These are phyloP conservation scores for Shiraia bambusicola DNA, from an alignment of 2,329 filamentous ascomycete genomes.

Conservation along the genomic window DNA sequence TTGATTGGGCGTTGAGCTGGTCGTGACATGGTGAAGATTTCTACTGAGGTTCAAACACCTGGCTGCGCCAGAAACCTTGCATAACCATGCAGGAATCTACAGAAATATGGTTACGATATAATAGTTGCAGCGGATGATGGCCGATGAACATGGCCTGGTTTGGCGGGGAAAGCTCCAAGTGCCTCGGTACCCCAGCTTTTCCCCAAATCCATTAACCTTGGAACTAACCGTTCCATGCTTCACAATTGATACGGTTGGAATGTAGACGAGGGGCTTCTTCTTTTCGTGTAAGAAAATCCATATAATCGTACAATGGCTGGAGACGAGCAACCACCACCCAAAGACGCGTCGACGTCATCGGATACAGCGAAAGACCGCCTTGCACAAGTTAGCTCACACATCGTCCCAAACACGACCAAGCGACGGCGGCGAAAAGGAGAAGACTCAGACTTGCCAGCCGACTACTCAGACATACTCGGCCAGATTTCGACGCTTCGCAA, in stretches of 20 bases:
- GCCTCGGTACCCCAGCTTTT: conserved; percentile 33
- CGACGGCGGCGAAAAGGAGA: conserved; percentile 39
- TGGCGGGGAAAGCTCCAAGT: conserved; percentile 23
- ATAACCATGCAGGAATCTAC: no score
- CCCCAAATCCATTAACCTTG: no score
- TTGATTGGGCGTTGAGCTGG: conserved; percentile 45
- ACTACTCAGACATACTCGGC: conserved; percentile 63
- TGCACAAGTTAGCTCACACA: conserved; percentile 51
- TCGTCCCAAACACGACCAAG: conserved; percentile 42
- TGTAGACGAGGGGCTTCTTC: conserved; percentile 25
- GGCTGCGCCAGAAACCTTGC: no score
- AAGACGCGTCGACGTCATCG: conserved; percentile 23
- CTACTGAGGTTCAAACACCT: no score
- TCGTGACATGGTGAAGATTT: conserved; percentile 24
- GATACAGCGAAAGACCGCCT: conserved; percentile 47
- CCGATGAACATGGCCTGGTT: conserved; percentile 12
- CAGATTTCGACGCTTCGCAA: conserved; percentile 56
- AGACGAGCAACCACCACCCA: conserved; percentile 17
- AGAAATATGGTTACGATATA: not conserved
- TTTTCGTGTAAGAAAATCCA: not conserved
- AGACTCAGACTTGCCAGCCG: conserved; percentile 54
- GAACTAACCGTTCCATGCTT: conserved; percentile 11
- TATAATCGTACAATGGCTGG: conserved; percentile 22
- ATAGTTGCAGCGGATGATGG: not conserved
- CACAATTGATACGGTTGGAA: conserved; percentile 8